Base-by-base conservation (phyloP, 805 yeast genomes). In the Wickerhamiella slavikovae region DNA sequence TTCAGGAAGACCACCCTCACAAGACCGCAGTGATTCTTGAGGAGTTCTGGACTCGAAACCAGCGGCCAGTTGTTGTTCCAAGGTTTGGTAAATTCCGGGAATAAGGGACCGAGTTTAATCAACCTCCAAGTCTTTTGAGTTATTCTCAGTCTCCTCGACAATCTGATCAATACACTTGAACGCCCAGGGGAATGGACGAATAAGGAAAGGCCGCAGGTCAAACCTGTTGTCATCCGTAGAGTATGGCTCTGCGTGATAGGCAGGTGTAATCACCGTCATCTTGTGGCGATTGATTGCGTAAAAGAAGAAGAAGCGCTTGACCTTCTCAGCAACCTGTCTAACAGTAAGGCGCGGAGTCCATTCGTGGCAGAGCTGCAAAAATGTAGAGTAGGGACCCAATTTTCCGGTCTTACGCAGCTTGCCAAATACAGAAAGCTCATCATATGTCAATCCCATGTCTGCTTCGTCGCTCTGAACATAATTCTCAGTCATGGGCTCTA, bases 391-490 rank as follows among this genome's bases (percentile, higher is more conserved):
- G 3, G 98, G 98, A 1, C 99, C 99, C 54, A 93, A 78, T 54
- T 83, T 83, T 28, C 78, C 79, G 27, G 89, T 74, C 52, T 89
- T 89, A 39, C 99, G 66, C 36, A 89, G 62, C 35, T 76, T 64
- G 10, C 99, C 99, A 57, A 89, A 83, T 5, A 76, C 60, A 20
- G 93, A 74, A 35, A 89, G 62, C 48, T 89, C 98, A 39, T 83
- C 92, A 45, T 89, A 89, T 0, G 94, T 77, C 74, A 91, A 76
- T 2, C 99, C 99, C 99, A 89, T 89, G 47, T 89, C 99, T 10
- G 68, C 71, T 52, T 89, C 99, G 51, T 89, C 99, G 19, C 92
- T 76, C 52, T 89, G 99, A 11, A 85, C 91, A 43, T 89, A 85
- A 33, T 69, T 63, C 38, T 75, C 71, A 0, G 98, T 89, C 31